phyloP scores from a whole-genome alignment of 1,284 basidiomycete genomes.

The Trichosporon sp. region DNA sequence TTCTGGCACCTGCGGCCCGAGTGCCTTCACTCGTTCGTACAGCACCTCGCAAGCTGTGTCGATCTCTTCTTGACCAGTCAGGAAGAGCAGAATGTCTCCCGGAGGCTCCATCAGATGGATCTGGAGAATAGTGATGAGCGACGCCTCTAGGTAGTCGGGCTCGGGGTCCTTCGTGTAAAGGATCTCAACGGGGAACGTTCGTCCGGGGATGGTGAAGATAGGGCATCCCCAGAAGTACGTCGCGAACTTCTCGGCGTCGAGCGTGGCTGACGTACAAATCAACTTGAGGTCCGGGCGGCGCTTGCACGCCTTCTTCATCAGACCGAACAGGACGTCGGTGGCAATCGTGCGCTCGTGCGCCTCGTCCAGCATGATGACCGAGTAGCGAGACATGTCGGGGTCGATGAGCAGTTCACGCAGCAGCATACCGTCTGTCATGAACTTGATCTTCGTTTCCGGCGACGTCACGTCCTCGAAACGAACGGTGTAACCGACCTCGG shows the following conservation, averaged over 20 bases:
- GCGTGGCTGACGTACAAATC: slow-evolving; percentile 96
- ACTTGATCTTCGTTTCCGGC: slow-evolving; percentile 98
- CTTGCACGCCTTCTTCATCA: slow-evolving; percentile 95
- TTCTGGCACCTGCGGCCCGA: slow-evolving; percentile 95
- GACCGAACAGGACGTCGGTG: slow-evolving; percentile 95
- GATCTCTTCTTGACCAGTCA: slow-evolving; percentile 98
- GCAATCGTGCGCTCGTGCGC: slow-evolving; percentile 98
- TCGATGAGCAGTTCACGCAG: slow-evolving; percentile 96
- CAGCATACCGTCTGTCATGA: slow-evolving; percentile 99
- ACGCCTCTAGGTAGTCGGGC: slow-evolving; percentile 96
- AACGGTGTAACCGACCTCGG: slow-evolving; percentile 97
- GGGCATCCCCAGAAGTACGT: slow-evolving; percentile 98
- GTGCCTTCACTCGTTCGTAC: slow-evolving; percentile 96
- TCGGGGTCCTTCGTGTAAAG: slow-evolving; percentile 99
- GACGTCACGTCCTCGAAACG: slow-evolving; percentile 99
- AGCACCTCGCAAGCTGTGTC: slow-evolving; percentile 96
- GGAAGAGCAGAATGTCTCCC: slow-evolving; percentile 93
- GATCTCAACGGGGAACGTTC: slow-evolving; percentile 96
- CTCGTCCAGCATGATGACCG: slow-evolving; percentile 97
- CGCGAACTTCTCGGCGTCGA: slow-evolving; percentile 99
- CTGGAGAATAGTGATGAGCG: slow-evolving; percentile 98
- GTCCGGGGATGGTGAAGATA: slow-evolving; percentile 99
- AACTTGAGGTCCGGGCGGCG: slow-evolving; percentile 92
- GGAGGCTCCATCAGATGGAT: slow-evolving; percentile 98
- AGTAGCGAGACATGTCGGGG: slow-evolving; percentile 87